Base-by-base conservation (phyloP, 2,329 filamentous ascomycete genomes). In the Pseudogymnoascus sp. region DNA sequence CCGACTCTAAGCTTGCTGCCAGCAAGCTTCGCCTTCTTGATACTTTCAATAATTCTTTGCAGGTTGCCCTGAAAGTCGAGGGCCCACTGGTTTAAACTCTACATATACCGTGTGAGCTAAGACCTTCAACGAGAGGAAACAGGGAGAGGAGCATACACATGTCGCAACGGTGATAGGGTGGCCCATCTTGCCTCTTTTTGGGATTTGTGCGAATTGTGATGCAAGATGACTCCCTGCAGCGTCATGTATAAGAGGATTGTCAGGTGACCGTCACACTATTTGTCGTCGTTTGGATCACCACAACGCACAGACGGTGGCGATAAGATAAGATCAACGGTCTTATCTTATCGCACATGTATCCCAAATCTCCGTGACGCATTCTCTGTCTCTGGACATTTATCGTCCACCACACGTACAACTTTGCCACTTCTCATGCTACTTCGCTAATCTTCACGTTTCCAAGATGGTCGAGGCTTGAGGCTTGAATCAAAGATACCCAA, bases 41-140 rank as follows among this genome's bases (percentile, higher is more conserved):
- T 83, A 65, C 79, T 82, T 69, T 85, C 77, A 38, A 85, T 78
- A 66, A 88, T 87, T 16, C 85, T 77, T 60, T 79, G 77, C 4
- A 76, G 72, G 70, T 88, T 88, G 37, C 84, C 84, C 67, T 82
- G 78, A 67, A 81, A 86, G 69, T 86, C 83, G 10, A 86, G 76
- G 8, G 80, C 75, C 77, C 77, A 79, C 68, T 79, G 77, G 61
- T 79, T 78, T 8, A 53, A 18, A 16, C 47, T 53, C 47, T 53
- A 31, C 14, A 53, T 53, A 6, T 5, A 11, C n/a, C 18, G 23
- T 53, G 47, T 53, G 5, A 53, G 25, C 12, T 18, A 4, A 11
- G 25, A 31, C 14, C 7, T 31, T 53, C 44, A 50, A 50, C 44
- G 25, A 50, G 16, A 4, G 47, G 25, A 28, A 53, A 7, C 25